Percentiles rank a stretch among this genome's conserved stretches.
Conservation (phyloP, 2,329 filamentous ascomycete species). For the Penicillium polonicum region DNA sequence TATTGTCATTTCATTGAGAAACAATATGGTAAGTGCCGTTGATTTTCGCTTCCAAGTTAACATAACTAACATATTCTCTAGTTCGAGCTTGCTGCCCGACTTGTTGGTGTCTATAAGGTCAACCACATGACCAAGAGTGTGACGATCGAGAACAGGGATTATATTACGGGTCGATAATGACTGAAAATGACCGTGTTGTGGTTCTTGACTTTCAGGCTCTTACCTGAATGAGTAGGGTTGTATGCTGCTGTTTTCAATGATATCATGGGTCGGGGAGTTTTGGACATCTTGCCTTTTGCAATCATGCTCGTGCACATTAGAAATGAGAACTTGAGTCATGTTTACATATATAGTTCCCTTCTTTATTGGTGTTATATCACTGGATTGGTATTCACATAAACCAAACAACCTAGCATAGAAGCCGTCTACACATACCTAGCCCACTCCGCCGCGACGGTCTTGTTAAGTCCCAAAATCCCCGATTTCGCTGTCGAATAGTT, state of each 20-base stretch:
- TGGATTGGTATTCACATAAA: background rate
- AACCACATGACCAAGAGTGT: constrained; percentile 98
- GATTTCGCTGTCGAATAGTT: too few species aligned
- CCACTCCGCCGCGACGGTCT: too few species aligned
- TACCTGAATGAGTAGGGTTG: constrained; percentile 20
- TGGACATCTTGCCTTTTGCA: constrained; percentile 13
- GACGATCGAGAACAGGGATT: constrained; percentile 82
- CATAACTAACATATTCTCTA: constrained; percentile 21
- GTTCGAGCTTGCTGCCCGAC: constrained; percentile 91
- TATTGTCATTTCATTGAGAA: constrained; percentile 94
- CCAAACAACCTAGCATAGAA: background rate
- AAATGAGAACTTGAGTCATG: background rate
- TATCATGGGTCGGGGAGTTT: constrained; percentile 27
- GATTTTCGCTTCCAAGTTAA: background rate
- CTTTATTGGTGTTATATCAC: background rate
- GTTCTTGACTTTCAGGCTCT: constrained; percentile 13
- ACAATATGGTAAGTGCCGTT: constrained; percentile 73
- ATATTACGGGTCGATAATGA: constrained; percentile 51
- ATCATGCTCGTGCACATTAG: background rate
- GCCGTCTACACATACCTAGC: too few species aligned
- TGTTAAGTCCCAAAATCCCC: too few species aligned
- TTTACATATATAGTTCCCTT: background rate
- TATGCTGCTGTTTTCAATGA: constrained; percentile 22
- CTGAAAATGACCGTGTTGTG: constrained; percentile 6
- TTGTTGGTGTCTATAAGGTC: constrained; percentile 98